These are phyloP conservation scores for Rhodotorula diobovata DNA, from an alignment of 768 basidiomycete species.

Conservation along the genomic window DNA sequence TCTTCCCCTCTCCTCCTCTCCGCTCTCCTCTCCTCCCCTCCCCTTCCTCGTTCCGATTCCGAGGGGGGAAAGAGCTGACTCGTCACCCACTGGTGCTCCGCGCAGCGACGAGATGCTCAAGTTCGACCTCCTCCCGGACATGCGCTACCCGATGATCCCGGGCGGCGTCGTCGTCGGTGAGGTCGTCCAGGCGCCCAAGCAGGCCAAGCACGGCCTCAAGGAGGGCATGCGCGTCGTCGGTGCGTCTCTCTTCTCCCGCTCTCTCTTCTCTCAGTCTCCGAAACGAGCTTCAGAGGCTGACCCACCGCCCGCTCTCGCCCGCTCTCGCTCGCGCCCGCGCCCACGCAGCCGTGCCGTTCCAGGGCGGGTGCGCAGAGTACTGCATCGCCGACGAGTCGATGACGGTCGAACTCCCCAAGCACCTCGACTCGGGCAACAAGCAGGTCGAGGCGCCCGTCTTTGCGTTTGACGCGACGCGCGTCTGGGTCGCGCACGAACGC, in stretches of 20 bases:
- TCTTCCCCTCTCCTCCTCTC: background rate
- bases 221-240: too few relatives aligned
- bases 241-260: too few relatives aligned
- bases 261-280: too few relatives aligned
- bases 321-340: background rate
- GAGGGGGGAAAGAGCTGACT: background rate
- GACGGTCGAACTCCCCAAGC: background rate
- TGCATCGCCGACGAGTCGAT: constrained; percentile 10
- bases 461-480: background rate
- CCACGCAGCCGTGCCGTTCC: constrained; percentile 2
- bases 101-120: background rate
- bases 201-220: too few relatives aligned
- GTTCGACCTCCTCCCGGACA: too few relatives aligned
- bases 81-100: background rate
- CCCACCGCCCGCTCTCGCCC: too few relatives aligned
- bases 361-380: constrained; percentile 19
- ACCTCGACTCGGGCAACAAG: background rate
- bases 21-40: background rate
- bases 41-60: background rate
- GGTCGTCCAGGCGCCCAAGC: too few relatives aligned
- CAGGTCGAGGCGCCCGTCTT: background rate
- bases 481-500: constrained; percentile 14
- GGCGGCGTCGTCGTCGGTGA: too few relatives aligned
- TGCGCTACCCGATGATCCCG: too few relatives aligned
- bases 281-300: too few relatives aligned